Evolutionary conservation across 345 rosid genomes (phyloP).

Genomic region (Isatis tinctoria): DNA sequence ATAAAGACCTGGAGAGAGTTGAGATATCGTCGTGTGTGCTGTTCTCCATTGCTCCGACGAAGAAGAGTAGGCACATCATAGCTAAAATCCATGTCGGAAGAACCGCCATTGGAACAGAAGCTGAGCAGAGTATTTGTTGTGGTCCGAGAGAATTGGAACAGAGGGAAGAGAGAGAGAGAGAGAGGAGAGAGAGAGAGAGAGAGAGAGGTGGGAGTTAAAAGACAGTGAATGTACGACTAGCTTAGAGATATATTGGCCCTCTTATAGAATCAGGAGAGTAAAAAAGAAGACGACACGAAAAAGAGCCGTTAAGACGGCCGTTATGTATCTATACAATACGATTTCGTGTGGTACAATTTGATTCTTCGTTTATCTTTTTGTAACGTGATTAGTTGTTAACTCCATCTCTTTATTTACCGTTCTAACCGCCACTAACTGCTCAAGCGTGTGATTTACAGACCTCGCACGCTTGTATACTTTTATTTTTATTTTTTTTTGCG

Average conservation of each 20-base stretch:
- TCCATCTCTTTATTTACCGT: conserved; percentile 11
- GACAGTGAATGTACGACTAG: conserved; percentile 30
- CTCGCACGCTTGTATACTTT: conserved; percentile 17
- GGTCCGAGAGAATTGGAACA: conserved; percentile 20
- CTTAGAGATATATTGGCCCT: conserved; percentile 24
- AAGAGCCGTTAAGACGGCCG: conserved; percentile 40
- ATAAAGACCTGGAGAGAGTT: conserved; percentile 22
- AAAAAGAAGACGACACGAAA: conserved; percentile 12
- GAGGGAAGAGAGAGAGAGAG: conserved; percentile 17
- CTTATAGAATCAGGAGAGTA: conserved; percentile 18
- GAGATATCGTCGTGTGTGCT: conserved; percentile 18
- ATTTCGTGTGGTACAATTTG: neutral
- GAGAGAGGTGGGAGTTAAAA: conserved; percentile 12
- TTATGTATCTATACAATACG: conserved; percentile 25
- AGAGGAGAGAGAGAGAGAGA: conserved; percentile 24
- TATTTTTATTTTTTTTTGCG: conserved; percentile 1
- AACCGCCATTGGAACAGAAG: conserved; percentile 29
- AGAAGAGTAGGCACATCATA: conserved; percentile 19
- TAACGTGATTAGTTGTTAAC: conserved; percentile 18
- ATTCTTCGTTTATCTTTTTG: conserved; percentile 6
- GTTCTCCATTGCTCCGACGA: conserved; percentile 34
- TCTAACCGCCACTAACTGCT: conserved; percentile 41
- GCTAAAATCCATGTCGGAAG: conserved; percentile 27
- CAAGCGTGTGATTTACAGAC: conserved; percentile 18
- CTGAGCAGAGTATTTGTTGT: conserved; percentile 2